Evolutionary conservation across 805 yeast species (phyloP), one percentile per base, ranked within the genome.

Genomic region (Grigorovia jiainica): DNA sequence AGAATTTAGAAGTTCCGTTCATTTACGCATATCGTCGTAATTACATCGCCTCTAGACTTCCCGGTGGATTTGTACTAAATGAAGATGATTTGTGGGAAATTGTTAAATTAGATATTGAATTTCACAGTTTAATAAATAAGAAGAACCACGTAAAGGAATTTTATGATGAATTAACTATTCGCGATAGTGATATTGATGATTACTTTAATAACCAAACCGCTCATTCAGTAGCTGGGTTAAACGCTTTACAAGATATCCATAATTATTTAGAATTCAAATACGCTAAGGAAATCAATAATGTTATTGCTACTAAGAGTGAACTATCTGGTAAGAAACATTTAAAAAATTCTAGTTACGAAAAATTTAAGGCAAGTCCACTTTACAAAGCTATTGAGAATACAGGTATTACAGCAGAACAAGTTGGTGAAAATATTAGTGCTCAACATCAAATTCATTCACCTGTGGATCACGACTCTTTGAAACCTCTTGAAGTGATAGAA

Each of bases 11-110:
- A 59, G 95, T 90, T 5, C 97, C 98, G 9, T 85, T 87, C 54
- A 87, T 92, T 46, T 87, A 95, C 84, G 83, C 87, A 20, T 95
- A 87, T 58, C 83, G 97, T 60, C 84, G 95, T 64, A 97, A 92
- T 62, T 87, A 84, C 57, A 75, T 75, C 24, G 58, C 61, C 2
- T 65, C 71, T 9, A 68, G 66, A 44, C 66, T 66, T 39, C 68
- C 62, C 18, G 66, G 68, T 24, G 74, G 68, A 10, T 60, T 64
- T 23, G 66, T 68, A 1, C 65, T 84, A 43, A 74, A 70, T 42
- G 94, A 83, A 63, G 89, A 86, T 63, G 97, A 89, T 58, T 67
- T 92, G 46, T 92, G 98, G 98, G 75, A 89, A 56, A 81, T 90
- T 48, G 79, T 87, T 11, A 83, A 78, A 48, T 70, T 87, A 41